phyloP scores from a whole-genome alignment of 2,329 filamentous ascomycete species.

The Aspergillus sp. region DNA sequence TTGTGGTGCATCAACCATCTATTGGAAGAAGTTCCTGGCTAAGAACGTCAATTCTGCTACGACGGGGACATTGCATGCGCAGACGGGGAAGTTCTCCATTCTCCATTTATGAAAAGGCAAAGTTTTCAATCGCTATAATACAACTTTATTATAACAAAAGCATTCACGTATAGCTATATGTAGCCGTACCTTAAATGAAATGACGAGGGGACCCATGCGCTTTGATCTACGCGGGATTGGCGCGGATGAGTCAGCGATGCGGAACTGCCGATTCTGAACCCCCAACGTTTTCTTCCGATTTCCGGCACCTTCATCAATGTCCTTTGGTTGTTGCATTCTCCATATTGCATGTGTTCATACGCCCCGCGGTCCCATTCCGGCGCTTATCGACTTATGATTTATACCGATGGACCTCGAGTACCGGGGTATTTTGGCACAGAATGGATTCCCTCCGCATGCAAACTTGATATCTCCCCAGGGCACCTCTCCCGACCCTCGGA shows the following conservation, averaged over 20 bases:
- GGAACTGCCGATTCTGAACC: conserved; percentile 25
- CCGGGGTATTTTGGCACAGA: conserved; percentile 35
- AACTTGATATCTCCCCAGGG: conserved; percentile 29
- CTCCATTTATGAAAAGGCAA: background rate
- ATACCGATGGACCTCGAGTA: conserved; percentile 38
- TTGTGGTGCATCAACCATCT: too few species aligned
- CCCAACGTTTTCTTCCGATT: conserved; percentile 37
- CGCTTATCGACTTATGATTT: conserved; percentile 26
- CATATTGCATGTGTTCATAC: conserved; percentile 22
- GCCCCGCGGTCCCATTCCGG: conserved; percentile 29
- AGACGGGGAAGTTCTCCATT: background rate
- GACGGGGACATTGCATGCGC: background rate
- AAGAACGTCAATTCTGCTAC: background rate
- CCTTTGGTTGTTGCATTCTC: conserved; percentile 22
- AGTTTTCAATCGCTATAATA: background rate
- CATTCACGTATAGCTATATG: background rate
- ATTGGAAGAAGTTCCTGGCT: too few species aligned
- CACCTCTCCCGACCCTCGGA: conserved; percentile 36
- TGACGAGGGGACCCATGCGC: too few species aligned
- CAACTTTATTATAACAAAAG: background rate
- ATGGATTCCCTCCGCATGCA: conserved; percentile 30
- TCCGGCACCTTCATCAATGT: conserved; percentile 32
- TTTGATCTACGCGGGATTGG: background rate
- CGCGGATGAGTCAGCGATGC: conserved; percentile 3
- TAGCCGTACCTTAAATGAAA: too few species aligned